phyloP scores from a whole-genome alignment of 106 monocot species.

The Amphibolis antarctica region DNA sequence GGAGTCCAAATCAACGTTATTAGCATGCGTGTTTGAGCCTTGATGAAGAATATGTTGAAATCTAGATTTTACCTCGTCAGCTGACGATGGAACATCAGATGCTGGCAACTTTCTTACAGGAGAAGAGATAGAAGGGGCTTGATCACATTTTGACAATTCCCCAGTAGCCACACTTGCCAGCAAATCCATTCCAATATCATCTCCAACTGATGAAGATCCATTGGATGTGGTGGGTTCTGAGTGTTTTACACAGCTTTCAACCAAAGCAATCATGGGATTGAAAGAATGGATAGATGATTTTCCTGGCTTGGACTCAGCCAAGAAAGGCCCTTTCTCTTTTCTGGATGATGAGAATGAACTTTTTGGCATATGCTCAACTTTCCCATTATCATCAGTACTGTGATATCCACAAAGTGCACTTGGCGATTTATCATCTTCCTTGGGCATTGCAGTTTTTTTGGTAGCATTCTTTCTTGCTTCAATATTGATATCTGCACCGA shows the following conservation, averaged over 20 bases:
- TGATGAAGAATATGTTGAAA: too few relatives aligned
- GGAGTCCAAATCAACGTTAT: too few relatives aligned
- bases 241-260: conserved; percentile 15
- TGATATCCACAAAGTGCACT: conserved; percentile 8
- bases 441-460: conserved; percentile 17
- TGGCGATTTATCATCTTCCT: conserved; percentile 26
- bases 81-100: neutral
- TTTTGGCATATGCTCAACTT: conserved; percentile 3
- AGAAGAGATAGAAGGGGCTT: conserved; percentile 5
- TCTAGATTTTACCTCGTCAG: conserved; percentile 4
- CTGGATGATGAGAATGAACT: conserved; percentile 9
- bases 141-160: conserved; percentile 12
- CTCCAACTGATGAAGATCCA: conserved; percentile 8
- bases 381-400: conserved; percentile 19
- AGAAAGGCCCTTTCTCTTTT: conserved; percentile 13
- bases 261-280: conserved; percentile 15
- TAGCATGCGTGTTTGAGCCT: too few relatives aligned
- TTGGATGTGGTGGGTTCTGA: conserved; percentile 10
- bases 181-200: conserved; percentile 23
- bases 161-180: conserved; percentile 23
- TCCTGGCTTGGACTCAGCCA: conserved; percentile 9
- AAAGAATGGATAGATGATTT: conserved; percentile 14
- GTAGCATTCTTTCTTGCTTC: conserved; percentile 30
- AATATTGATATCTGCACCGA: conserved; percentile 8
- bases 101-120: neutral